Evolutionary conservation across 805 yeast species (phyloP), one percentile per base, ranked within the genome.

Genomic region (Wickerhamiella lipophila): DNA sequence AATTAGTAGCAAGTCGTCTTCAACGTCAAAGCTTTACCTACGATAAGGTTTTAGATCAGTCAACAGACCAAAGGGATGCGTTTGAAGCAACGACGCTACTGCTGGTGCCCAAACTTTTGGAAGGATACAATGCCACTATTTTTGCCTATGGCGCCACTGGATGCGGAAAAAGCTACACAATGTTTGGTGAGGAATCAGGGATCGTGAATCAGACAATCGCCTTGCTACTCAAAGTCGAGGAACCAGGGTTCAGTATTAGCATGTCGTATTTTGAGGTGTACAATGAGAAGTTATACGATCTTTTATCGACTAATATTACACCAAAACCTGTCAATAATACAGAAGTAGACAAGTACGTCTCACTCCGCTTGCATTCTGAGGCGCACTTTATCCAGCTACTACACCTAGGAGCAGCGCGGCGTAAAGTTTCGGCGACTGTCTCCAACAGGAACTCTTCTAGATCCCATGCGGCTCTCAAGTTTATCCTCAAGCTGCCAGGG

Each of bases 91-190:
- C 95, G 0, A 77, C 94, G 0, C 68, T 71, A 46, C 89, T 94
- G 0, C 66, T 86, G 40, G 67, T 87, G 6, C 84, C 79, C 52
- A 74, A 79, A 34, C 78, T 85, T 0, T 62, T 88, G 32, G 92
- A 83, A 52, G 96, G 96, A 0, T 83, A 69, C 64, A 87, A 88
- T 61, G 81, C 94, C 5, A 86, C 95, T 0, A 85, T 88, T 0
- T 88, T 88, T 68, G 96, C 97, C 0, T 88, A 88, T 61, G 97
- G 97, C 1, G 68, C 97, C 23, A 88, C 97, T 0, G 97, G 97
- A 0, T 88, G 96, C 64, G 97, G 97, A 16, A 88, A 88, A 61
- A 87, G 96, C 0, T 85, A 81, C 61, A 88, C 97, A 0, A 83
- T 89, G 32, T 76, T 81, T 61, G 96, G 96, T 0, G 73, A 79